A percentile compares a stretch with the other conserved stretches of the same genome.
These are phyloP conservation scores for Kodamaea sp. DNA, from an alignment of 1,139 yeast species.

Conservation along the genomic window DNA sequence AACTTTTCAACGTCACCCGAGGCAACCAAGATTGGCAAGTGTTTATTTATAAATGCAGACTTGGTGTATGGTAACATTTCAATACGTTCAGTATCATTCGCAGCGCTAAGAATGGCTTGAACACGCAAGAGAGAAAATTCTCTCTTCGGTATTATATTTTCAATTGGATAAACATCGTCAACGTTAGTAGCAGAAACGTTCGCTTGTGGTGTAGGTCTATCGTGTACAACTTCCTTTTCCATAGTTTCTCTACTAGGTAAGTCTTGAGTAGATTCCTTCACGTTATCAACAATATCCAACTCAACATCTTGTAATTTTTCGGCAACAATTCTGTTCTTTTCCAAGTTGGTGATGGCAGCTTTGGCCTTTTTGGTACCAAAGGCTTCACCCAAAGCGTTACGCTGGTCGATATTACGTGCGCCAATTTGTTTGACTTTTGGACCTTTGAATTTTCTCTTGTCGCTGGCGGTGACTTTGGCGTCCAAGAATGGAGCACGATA, in stretches of 20 bases:
- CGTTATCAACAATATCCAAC: conserved; percentile 77
- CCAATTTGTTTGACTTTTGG: conserved; percentile 61
- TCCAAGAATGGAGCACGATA: conserved; percentile 57
- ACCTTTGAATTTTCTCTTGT: conserved; percentile 50
- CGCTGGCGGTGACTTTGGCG: conserved; percentile 53
- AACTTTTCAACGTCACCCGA: conserved; percentile 53
- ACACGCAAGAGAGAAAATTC: conserved; percentile 68
- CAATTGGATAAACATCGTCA: conserved; percentile 76
- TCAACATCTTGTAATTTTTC: conserved; percentile 72
- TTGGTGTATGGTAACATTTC: conserved; percentile 60
- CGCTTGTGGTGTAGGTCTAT: conserved; percentile 81
- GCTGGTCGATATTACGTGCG: conserved; percentile 52
- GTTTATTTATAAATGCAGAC: conserved; percentile 52
- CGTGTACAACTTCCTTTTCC: conserved; percentile 50
- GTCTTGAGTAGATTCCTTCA: conserved; percentile 63
- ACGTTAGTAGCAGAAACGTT: conserved; percentile 73
- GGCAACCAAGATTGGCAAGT: conserved; percentile 40
- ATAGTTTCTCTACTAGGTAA: conserved; percentile 68
- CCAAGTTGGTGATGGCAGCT: conserved; percentile 78
- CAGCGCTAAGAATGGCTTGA: conserved; percentile 48
- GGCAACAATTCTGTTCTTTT: conserved; percentile 82
- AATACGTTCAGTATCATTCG: conserved; percentile 45
- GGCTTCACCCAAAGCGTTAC: conserved; percentile 87
- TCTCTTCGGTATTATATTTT: conserved; percentile 61
- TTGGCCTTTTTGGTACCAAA: conserved; percentile 97